A percentile compares a stretch with the other conserved stretches of the same genome.
phyloP scores from a whole-genome alignment of 139 green algal species.

The Coelastrella sp. region DNA sequence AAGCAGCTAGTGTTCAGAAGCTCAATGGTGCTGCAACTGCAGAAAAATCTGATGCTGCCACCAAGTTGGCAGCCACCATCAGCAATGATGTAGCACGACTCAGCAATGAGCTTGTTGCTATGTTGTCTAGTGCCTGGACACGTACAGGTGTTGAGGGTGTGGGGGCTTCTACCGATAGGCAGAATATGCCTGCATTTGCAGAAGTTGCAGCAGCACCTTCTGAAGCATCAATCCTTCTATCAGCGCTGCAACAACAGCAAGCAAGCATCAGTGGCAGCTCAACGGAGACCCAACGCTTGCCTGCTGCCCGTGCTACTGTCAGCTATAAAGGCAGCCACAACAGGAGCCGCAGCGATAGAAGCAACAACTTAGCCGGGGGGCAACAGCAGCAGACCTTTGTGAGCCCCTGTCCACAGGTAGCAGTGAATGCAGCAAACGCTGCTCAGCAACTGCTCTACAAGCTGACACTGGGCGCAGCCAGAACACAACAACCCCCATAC shows the following conservation, averaged over 20 bases:
- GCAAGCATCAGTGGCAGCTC: not conserved
- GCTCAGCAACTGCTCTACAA: conserved; percentile 19
- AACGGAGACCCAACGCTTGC: not conserved
- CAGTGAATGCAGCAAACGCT: conserved; percentile 15
- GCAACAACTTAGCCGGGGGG: not conserved
- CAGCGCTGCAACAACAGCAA: conserved; percentile 11
- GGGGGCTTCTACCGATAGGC: not conserved
- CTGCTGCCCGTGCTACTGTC: not conserved
- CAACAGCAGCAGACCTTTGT: not conserved
- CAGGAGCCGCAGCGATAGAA: not conserved
- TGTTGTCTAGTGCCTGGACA: not conserved
- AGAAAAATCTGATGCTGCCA: not conserved
- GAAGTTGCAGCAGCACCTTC: not conserved
- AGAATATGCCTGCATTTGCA: not conserved
- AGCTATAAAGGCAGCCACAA: not conserved
- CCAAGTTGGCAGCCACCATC: not conserved
- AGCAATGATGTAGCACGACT: conserved; percentile 10
- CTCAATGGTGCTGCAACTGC: not conserved
- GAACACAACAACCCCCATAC: not conserved
- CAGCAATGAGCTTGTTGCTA: conserved; percentile 10
- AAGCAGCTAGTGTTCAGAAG: not conserved
- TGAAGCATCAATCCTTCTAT: not conserved
- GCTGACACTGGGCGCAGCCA: not conserved
- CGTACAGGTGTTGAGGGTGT: too few relatives aligned
- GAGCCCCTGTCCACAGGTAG: not conserved